phyloP scores from a whole-genome alignment of 208 protist genomes.

The Wallacemonas rigidus region DNA sequence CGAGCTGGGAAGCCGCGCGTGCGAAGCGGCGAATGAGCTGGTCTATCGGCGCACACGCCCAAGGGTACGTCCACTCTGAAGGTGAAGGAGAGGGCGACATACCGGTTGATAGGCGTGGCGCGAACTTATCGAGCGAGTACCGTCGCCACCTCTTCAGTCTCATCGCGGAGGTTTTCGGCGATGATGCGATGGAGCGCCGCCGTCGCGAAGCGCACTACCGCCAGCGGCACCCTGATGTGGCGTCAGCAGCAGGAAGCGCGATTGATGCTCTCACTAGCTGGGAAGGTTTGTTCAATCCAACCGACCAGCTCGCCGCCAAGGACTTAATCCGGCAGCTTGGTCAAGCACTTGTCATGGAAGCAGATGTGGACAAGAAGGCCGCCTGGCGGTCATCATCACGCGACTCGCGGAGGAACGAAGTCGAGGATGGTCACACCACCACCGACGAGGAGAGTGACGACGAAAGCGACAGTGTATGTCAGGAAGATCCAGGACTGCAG shows the following conservation, averaged over 20 bases:
- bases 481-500: background rate
- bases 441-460: background rate
- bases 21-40: background rate
- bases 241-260: background rate
- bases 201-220: conserved; percentile 8
- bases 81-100: background rate
- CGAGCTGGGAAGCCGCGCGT: background rate
- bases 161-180: conserved; percentile 3
- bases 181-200: conserved; percentile 14
- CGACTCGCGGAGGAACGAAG: background rate
- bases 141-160: conserved; percentile 11
- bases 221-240: background rate
- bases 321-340: background rate
- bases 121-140: background rate
- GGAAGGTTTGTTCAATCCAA: background rate
- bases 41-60: background rate
- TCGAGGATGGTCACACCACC: background rate
- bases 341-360: background rate
- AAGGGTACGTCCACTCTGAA: background rate
- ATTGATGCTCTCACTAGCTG: background rate
- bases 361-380: background rate
- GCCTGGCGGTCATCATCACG: background rate
- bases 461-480: background rate
- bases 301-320: conserved; percentile 11
- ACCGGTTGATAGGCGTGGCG: background rate